Base-by-base conservation (phyloP, 2,329 filamentous ascomycete species). In the Orbilia blumenaviensis region DNA sequence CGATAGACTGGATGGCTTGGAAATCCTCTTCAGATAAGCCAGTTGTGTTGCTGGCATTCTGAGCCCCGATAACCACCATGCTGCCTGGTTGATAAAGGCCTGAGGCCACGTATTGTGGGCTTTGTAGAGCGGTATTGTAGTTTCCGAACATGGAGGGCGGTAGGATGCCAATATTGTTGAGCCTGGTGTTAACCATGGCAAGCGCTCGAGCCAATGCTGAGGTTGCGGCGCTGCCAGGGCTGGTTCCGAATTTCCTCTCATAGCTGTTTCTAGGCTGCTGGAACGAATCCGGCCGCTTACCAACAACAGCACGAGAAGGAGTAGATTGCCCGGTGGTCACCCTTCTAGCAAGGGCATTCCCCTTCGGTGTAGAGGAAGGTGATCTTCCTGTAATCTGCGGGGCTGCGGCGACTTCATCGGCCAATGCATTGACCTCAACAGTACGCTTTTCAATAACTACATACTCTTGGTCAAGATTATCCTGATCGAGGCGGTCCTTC, bases 401-500 rank as follows among this genome's bases (percentile, higher is more conserved):
- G 80, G 92, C 94, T 62, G 93, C 91, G 48, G 93, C 94, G 81
- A 99, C 86, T 83, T 98, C 94, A 83, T 99, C 95, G 21, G 95
- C 95, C 80, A 99, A 91, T 1, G 95, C 95, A 82, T 99, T 98
- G 60, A 99, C 94, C 82, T 98, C 94, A 9, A 99, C 94, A 18
- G 93, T 91, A 78, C 91, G 90, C 85, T 97, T 97, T 84, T 99
- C 95, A 10, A 99, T 92, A 25, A 98, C 87, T 18, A 99, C 94
- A 80, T 98, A 99, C 79, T 98, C 95, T 78, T 94, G 89, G 81
- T 97, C 94, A 80, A 96, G 91, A 50, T 87, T 86, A 78, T 91
- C 89, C 42, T 86, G 85, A 58, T 88, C 81, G 86, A 88, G 90
- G 73, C 89, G 89, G 78, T 91, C 90, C 68, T 73, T 68, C 14